phyloP scores from a whole-genome alignment of 805 yeast genomes.

The Metschnikowia similis region DNA sequence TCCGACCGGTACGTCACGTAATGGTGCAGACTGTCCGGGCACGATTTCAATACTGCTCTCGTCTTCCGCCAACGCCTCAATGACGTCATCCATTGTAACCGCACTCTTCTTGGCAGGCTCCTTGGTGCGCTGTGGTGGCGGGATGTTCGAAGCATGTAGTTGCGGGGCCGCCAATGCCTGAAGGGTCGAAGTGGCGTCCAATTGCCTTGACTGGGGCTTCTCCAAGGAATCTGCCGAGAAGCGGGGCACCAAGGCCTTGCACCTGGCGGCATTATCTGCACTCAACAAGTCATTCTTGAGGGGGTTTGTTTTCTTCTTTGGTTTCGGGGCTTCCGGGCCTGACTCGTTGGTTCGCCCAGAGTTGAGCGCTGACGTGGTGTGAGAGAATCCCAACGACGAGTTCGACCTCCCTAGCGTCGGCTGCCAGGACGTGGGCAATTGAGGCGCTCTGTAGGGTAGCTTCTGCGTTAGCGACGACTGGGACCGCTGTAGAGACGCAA shows the following conservation, averaged over 20 bases:
- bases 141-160: slow-evolving; percentile 21
- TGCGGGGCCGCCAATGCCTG: slow-evolving; percentile 7
- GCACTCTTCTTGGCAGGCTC: slow-evolving; percentile 29
- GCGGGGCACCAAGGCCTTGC: slow-evolving; percentile 19
- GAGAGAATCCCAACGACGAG: slow-evolving; percentile 33
- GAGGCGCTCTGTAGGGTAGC: neutral
- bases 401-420: slow-evolving; percentile 33
- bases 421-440: neutral
- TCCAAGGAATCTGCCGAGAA: slow-evolving; percentile 24
- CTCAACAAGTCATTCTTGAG: slow-evolving; percentile 15
- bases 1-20: slow-evolving; percentile 9
- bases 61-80: slow-evolving; percentile 22
- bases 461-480: slow-evolving; percentile 15
- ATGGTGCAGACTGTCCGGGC: slow-evolving; percentile 31
- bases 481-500: slow-evolving; percentile 25
- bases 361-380: neutral
- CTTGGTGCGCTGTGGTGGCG: slow-evolving; percentile 7
- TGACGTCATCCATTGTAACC: slow-evolving; percentile 7
- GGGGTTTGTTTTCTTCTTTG: slow-evolving; percentile 4
- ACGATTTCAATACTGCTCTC: slow-evolving; percentile 47
- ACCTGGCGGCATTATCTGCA: slow-evolving; percentile 18
- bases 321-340: neutral
- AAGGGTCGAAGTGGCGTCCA: slow-evolving; percentile 1
- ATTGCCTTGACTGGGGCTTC: slow-evolving; percentile 12
- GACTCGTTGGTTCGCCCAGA: neutral